Evolutionary conservation across 2,329 filamentous ascomycete species (phyloP).

Genomic region (Lecanicillium sp.): DNA sequence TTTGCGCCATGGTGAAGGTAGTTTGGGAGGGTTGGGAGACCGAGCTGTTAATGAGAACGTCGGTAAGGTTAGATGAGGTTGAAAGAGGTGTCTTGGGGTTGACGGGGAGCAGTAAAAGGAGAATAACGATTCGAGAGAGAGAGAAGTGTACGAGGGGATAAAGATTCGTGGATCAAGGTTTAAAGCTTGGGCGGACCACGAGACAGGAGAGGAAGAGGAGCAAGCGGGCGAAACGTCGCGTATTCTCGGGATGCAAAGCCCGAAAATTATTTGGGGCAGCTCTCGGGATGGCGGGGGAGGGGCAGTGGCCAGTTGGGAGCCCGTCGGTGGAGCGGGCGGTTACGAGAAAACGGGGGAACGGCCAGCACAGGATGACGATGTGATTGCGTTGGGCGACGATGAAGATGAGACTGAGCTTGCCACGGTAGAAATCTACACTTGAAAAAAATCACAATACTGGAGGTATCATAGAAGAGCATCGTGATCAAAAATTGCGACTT

Average conservation of each 20-base stretch:
- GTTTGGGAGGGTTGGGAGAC: slow-evolving; percentile 13
- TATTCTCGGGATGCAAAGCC: slow-evolving; percentile 10
- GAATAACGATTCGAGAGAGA: slow-evolving; percentile 1
- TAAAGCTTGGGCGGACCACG: slow-evolving; percentile 8
- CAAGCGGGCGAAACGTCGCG: slow-evolving; percentile 1
- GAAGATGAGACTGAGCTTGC: too few relatives aligned
- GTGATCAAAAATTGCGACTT: too few relatives aligned
- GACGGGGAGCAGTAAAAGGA: too few relatives aligned
- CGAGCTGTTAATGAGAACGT: slow-evolving; percentile 7
- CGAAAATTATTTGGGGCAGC: slow-evolving; percentile 6
- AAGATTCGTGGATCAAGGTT: slow-evolving; percentile 7
- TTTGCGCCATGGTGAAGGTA: slow-evolving; percentile 25
- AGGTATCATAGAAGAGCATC: too few relatives aligned
- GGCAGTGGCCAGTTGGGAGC: not conserved
- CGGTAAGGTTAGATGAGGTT: slow-evolving; percentile 9
- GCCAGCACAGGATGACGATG: too few relatives aligned
- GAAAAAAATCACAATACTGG: too few relatives aligned
- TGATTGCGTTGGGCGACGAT: too few relatives aligned
- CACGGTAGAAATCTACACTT: too few relatives aligned
- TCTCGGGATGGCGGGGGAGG: slow-evolving; percentile 8
- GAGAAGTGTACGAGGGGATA: slow-evolving; percentile 1
- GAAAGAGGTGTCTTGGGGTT: too few relatives aligned
- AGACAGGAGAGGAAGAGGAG: slow-evolving; percentile 1
- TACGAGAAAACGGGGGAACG: not conserved
- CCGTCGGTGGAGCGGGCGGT: not conserved